A percentile compares a stretch with the other conserved stretches of the same genome.
phyloP scores from a whole-genome alignment of 352 stramenopile genomes.

The Phytophthora capsici region DNA sequence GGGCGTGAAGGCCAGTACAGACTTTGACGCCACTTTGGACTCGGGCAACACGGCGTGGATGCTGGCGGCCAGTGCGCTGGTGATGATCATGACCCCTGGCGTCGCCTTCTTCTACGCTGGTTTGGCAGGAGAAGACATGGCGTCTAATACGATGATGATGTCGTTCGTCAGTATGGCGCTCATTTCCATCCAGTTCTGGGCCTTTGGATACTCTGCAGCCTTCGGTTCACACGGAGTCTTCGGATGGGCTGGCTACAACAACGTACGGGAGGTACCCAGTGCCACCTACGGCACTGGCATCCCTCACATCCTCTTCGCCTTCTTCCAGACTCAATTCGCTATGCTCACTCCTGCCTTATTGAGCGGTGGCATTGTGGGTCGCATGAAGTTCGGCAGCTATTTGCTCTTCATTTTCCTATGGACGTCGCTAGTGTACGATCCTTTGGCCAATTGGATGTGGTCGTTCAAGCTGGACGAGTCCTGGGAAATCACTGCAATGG shows the following conservation, averaged over 20 bases:
- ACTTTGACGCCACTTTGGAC: conserved; percentile 31
- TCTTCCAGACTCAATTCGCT: conserved; percentile 88
- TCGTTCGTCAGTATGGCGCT: conserved; percentile 80
- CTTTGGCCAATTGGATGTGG: conserved; percentile 88
- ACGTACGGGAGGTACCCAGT: conserved; percentile 54
- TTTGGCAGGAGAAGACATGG: conserved; percentile 74
- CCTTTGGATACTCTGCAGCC: conserved; percentile 77
- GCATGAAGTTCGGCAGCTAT: conserved; percentile 83
- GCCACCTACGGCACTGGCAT: conserved; percentile 67
- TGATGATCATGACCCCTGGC: conserved; percentile 38
- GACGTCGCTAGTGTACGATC: conserved; percentile 86
- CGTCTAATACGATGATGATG: conserved; percentile 88
- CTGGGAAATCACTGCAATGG: conserved; percentile 48
- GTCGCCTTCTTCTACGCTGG: conserved; percentile 77
- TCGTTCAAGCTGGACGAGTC: conserved; percentile 61
- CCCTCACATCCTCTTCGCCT: conserved; percentile 74
- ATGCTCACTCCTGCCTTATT: conserved; percentile 81
- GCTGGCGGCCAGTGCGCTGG: conserved; percentile 30
- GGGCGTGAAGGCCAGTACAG: conserved; percentile 28
- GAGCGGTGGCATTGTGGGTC: conserved; percentile 79
- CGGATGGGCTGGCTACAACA: conserved; percentile 65
- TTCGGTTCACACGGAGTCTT: conserved; percentile 75
- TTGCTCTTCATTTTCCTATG: conserved; percentile 83
- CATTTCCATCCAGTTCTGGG: conserved; percentile 85
- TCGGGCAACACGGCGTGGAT: conserved; percentile 44